Conservation (phyloP, 345 rosid species). For the rapeseed (Brassica napus) region DNA sequence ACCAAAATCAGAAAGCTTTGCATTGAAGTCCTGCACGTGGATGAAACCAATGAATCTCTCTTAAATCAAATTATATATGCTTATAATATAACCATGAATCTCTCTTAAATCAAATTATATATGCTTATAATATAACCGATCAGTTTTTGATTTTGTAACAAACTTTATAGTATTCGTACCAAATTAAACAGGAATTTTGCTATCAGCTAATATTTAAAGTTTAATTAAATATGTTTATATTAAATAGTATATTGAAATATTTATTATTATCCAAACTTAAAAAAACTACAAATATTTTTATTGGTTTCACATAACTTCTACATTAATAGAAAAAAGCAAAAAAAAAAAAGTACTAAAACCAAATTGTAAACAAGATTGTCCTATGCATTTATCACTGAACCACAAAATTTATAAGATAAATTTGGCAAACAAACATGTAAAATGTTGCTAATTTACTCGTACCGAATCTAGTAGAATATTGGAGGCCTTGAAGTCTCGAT, state of each 20-base stretch:
- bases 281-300: background rate
- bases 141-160: background rate
- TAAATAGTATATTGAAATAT: background rate
- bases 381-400: background rate
- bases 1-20: constrained; percentile 92
- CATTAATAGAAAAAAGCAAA: background rate
- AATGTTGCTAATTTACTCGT: constrained; percentile 16
- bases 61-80: background rate
- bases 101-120: too few species aligned
- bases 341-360: background rate
- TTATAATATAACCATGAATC: background rate
- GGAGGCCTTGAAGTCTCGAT: constrained; percentile 90
- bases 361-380: background rate
- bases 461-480: constrained; percentile 88
- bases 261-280: background rate
- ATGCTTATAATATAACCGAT: background rate
- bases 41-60: background rate
- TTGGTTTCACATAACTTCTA: background rate
- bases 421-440: background rate
- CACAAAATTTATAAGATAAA: background rate
- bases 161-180: background rate
- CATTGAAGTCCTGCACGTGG: constrained; percentile 67
- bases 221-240: background rate
- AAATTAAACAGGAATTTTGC: background rate
- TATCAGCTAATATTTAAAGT: background rate